Base-by-base conservation (phyloP, 495 filamentous ascomycete species). In the Entonaema liquescens region DNA sequence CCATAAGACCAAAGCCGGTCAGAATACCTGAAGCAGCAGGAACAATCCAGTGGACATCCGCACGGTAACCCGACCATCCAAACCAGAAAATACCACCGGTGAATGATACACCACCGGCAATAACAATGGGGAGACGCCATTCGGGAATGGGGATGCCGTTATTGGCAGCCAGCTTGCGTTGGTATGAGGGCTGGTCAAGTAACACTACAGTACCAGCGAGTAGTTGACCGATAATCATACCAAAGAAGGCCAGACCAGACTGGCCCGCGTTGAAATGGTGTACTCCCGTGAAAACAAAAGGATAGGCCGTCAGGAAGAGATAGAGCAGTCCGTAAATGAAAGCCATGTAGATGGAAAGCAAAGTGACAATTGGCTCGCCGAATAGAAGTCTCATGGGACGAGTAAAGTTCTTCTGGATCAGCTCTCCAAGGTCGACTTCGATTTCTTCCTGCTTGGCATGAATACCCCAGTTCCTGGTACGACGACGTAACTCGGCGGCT, bases 381-480 rank as follows among this genome's bases (percentile, higher is more conserved):
- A 95, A 85, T 9, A 97, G 86, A 61, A 97, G 88, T 59, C 90
- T 85, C 71, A 97, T 79, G 0, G 93, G 94, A 36, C 94, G 88
- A 66, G 83, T 86, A 78, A 95, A 94, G 78, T 97, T 96, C 85
- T 95, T 95, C 67, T 83, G 87, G 42, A 97, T 42, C 12, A 97
- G 83, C 79, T 96, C 92, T 29, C 83, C 78, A 69, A 96, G 84
- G 79, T 95, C 91, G 59, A 98, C 85, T 77, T 96, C 93, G 68
- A 96, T 93, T 81, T 97, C 93, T 75, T 97, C 94, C 77, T 97
- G 92, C 76, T 94, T 96, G 52, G 93, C 92, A 80, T 97, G 93
- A 68, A 97, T 96, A 50, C 92, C 94, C 93, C 93, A 96, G 81
- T 96, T 97, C 75, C 88, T 87, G 6, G 94, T 97, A 49, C 91